Conservation (phyloP, 352 stramenopile genomes). For the Phytophthora pseudosyringae region DNA sequence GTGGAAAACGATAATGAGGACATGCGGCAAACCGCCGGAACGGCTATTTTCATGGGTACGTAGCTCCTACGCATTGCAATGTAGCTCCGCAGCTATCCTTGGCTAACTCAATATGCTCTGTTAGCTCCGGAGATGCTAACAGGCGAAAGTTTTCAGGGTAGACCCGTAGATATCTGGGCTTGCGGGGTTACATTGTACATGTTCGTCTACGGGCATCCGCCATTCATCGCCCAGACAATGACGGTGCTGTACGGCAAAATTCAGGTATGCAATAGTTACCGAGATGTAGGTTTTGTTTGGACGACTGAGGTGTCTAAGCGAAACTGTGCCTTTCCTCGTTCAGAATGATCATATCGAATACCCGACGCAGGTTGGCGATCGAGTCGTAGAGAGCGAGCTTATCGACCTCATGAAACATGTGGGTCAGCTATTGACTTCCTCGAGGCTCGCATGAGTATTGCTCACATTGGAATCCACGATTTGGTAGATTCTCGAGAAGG, state of each 20-base stretch:
- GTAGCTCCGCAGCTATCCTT: neutral
- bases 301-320: neutral
- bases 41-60: constrained; percentile 77
- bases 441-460: neutral
- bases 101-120: neutral
- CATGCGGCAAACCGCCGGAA: constrained; percentile 76
- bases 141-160: constrained; percentile 76
- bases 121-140: constrained; percentile 83
- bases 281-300: neutral
- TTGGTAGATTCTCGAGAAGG: constrained; percentile 78
- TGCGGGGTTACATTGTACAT: constrained; percentile 97
- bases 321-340: neutral
- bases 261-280: constrained; percentile 44
- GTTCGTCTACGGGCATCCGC: constrained; percentile 94
- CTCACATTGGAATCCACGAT: neutral
- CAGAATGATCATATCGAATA: constrained; percentile 76
- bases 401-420: constrained; percentile 76
- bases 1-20: constrained; percentile 77
- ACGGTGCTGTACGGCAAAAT: constrained; percentile 94
- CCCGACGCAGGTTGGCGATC: constrained; percentile 47
- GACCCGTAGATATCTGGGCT: constrained; percentile 94
- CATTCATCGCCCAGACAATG: constrained; percentile 92
- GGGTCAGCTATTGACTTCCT: neutral
- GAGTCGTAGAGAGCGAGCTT: constrained; percentile 58
- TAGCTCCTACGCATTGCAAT: neutral